Percentiles rank a stretch among this genome's conserved stretches.
Evolutionary conservation across 768 basidiomycete species (phyloP).

Genomic region (Amyloporia xantha): DNA sequence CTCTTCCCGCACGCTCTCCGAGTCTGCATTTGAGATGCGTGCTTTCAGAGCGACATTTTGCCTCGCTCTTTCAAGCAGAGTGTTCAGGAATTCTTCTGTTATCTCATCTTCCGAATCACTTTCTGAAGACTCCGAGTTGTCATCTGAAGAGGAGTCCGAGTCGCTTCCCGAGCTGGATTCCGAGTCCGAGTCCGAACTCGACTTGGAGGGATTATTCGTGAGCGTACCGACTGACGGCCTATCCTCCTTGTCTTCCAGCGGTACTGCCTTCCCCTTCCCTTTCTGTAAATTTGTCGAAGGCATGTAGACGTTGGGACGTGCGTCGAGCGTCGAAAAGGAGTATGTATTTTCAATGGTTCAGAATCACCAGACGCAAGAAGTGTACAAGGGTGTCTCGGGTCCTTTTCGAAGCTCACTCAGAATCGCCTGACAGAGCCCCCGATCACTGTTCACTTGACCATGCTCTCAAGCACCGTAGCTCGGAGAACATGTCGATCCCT

Average conservation of each 20-base stretch:
- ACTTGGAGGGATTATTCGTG: too few species aligned
- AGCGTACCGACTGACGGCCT: too few species aligned
- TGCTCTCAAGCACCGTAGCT: neutral
- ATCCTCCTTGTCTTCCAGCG: constrained; percentile 11
- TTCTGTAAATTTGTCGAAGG: constrained; percentile 24
- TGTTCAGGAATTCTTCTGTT: constrained; percentile 54
- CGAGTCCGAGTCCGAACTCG: constrained; percentile 9
- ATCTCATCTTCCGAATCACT: constrained; percentile 40
- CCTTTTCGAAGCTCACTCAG: neutral
- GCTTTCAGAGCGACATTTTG: constrained; percentile 31
- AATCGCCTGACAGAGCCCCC: neutral
- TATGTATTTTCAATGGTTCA: neutral
- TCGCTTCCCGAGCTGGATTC: constrained; percentile 2
- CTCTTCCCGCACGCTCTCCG: constrained; percentile 32
- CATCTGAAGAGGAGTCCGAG: constrained; percentile 34
- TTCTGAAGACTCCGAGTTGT: constrained; percentile 24
- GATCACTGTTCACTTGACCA: constrained; percentile 1
- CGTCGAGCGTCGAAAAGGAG: neutral
- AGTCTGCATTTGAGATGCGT: constrained; percentile 2
- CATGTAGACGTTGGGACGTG: neutral
- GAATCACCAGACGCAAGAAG: neutral
- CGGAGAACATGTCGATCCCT: constrained; percentile 2
- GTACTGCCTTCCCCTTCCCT: constrained; percentile 39
- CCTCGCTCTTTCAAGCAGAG: constrained; percentile 56
- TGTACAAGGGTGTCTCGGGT: neutral